A percentile compares a stretch with the other conserved stretches of the same genome.
Evolutionary conservation across 2,329 filamentous ascomycete species (phyloP).

Genomic region (Fusarium irregulare): DNA sequence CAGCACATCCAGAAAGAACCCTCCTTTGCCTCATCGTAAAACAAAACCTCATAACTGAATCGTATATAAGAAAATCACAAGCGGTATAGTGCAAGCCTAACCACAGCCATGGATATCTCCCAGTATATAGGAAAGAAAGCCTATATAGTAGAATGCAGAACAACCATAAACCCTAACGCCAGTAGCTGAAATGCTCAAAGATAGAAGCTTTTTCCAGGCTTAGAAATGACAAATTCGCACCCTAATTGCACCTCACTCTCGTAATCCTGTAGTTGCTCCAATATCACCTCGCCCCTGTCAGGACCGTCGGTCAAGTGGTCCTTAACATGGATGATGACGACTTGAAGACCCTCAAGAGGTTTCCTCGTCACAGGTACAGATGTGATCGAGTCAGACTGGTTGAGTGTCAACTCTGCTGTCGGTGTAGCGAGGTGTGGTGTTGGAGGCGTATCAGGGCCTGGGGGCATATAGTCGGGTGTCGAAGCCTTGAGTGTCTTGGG

Average conservation of each 20-base stretch:
- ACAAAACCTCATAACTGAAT: background rate
- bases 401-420: conserved; percentile 59
- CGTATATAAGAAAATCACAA: conserved; percentile 8
- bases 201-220: conserved; percentile 69
- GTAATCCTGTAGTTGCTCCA: conserved; percentile 74
- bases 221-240: conserved; percentile 81
- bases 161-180: conserved; percentile 18
- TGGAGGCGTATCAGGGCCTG: conserved; percentile 54
- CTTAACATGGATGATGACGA: conserved; percentile 95
- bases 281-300: conserved; percentile 72
- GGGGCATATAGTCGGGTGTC: conserved; percentile 25
- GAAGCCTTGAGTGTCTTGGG: conserved; percentile 58
- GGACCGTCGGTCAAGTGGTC: conserved; percentile 81
- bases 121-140: conserved; percentile 22
- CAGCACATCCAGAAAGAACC: background rate
- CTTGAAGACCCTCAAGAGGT: conserved; percentile 77
- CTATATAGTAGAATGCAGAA: conserved; percentile 17
- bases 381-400: conserved; percentile 50
- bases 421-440: conserved; percentile 61
- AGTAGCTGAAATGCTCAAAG: conserved; percentile 51
- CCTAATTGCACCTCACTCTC: conserved; percentile 76
- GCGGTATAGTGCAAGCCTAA: conserved; percentile 19
- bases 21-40: conserved; percentile 10
- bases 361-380: conserved; percentile 39
- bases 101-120: conserved; percentile 14